Base-by-base conservation (phyloP, 306 rosid species). In the Vigna reflexopilosa region DNA sequence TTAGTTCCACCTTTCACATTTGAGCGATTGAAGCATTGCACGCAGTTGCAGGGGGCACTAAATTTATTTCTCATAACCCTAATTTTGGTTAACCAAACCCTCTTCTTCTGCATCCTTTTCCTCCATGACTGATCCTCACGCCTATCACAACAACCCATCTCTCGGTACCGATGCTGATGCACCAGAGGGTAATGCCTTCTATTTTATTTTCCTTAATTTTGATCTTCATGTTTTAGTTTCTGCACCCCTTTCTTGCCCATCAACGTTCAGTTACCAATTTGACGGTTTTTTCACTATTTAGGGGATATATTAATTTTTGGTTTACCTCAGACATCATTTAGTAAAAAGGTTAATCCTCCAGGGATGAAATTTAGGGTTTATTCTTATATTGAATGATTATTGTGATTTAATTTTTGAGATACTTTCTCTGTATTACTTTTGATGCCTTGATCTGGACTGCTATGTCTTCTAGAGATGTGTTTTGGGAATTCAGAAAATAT, bases 91-190 rank as follows among this genome's bases (percentile, higher is more conserved):
- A 42, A 73, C 19, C 13, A 5, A 22, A 73, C 16, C 28, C 22
- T 72, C 30, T 50, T 70, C 75, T 70, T 69, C 47, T 49, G 16
- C 50, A 40, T 9, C 19, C 34, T 47, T 66, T 20, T 59, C 10
- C 51, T 19, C 72, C 80, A 81, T 81, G 84, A 54, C 45, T 48
- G 49, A 58, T 81, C 67, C 71, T 55, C 15, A 20, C 44, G 36
- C 55, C 24, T 73, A 55, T 67, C 20, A n/a, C 57, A 20, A 75
- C 47, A 49, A 47, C 55, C 24, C 65, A 22, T 61, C 80, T 22
- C 26, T 67, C 47, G 20, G 70, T 56, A 67, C 65, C n/a, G 57
- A 32, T 17, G 10, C 16, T 38, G 67, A 77, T 19, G 61, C 70
- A 14, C 56, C 75, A 15, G 26, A 24, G n/a, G 80, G 84, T 81